These are phyloP conservation scores for Nigrospora oryzae DNA, from an alignment of 2,329 filamentous ascomycete species.

Conservation along the genomic window DNA sequence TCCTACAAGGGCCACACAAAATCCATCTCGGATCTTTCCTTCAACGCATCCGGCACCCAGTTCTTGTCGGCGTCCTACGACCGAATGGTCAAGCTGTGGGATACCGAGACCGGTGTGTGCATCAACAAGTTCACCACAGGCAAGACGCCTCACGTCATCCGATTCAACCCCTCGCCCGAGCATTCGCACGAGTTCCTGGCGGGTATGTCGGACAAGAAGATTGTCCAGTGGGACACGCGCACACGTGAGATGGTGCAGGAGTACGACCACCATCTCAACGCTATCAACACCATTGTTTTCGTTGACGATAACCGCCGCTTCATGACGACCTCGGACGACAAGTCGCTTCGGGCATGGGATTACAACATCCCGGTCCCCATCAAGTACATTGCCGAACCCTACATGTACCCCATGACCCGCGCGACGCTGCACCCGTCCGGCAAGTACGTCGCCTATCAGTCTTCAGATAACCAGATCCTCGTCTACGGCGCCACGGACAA, in stretches of 20 bases:
- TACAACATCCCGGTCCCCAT: slow-evolving; percentile 97
- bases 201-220: slow-evolving; percentile 98
- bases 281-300: slow-evolving; percentile 95
- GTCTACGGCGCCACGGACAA: slow-evolving; percentile 93
- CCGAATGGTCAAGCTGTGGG: slow-evolving; percentile 95
- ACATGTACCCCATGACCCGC: slow-evolving; percentile 95
- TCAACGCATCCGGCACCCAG: slow-evolving; percentile 71
- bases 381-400: slow-evolving; percentile 94
- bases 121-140: slow-evolving; percentile 84
- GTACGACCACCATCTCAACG: slow-evolving; percentile 96
- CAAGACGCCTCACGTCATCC: slow-evolving; percentile 89
- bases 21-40: slow-evolving; percentile 80
- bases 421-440: slow-evolving; percentile 77
- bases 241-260: slow-evolving; percentile 79
- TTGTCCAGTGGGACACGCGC: slow-evolving; percentile 90
- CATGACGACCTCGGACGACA: slow-evolving; percentile 97
- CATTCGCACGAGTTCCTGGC: slow-evolving; percentile 85
- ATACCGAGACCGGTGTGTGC: slow-evolving; percentile 89
- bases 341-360: slow-evolving; percentile 93
- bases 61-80: slow-evolving; percentile 93
- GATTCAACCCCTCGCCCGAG: slow-evolving; percentile 77
- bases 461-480: slow-evolving; percentile 90
- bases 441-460: slow-evolving; percentile 92
- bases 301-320: slow-evolving; percentile 91
- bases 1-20: slow-evolving; percentile 90